These are phyloP conservation scores for Begonia peltatifolia DNA, from an alignment of 306 rosid species.

Conservation along the genomic window DNA sequence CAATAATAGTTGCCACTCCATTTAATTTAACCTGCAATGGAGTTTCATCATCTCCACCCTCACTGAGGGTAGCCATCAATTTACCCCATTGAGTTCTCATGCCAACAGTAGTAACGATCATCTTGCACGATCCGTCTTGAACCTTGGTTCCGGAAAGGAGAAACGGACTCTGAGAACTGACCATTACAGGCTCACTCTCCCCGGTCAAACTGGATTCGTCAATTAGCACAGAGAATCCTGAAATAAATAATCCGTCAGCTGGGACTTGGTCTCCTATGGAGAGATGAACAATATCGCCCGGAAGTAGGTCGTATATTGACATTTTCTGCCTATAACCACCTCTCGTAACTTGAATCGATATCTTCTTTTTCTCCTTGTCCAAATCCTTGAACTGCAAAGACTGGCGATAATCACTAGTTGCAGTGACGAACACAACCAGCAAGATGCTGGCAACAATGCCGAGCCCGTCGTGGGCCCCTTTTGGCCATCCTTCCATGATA, in stretches of 20 bases:
- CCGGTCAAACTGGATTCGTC: constrained; percentile 89
- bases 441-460: constrained; percentile 66
- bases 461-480: constrained; percentile 78
- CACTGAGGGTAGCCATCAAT: constrained; percentile 68
- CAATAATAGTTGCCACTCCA: constrained; percentile 86
- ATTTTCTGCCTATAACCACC: constrained; percentile 52
- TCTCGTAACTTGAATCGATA: constrained; percentile 64
- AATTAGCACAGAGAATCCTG: constrained; percentile 50
- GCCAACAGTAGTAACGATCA: constrained; percentile 74
- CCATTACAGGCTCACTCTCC: constrained; percentile 63
- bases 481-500: constrained; percentile 73
- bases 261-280: constrained; percentile 76
- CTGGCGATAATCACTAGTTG: constrained; percentile 69
- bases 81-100: constrained; percentile 98
- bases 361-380: constrained; percentile 77
- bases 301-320: constrained; percentile 64
- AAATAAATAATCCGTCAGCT: constrained; percentile 64
- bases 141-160: constrained; percentile 69
- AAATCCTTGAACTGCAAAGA: constrained; percentile 73
- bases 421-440: constrained; percentile 66
- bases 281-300: constrained; percentile 73
- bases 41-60: constrained; percentile 83
- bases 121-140: constrained; percentile 79
- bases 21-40: constrained; percentile 91
- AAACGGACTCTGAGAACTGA: constrained; percentile 31